Percentiles rank a stretch among this genome's conserved stretches.
These are phyloP conservation scores for Coniferiporia sulphurascens DNA, from an alignment of 1,284 basidiomycete genomes.

Conservation along the genomic window DNA sequence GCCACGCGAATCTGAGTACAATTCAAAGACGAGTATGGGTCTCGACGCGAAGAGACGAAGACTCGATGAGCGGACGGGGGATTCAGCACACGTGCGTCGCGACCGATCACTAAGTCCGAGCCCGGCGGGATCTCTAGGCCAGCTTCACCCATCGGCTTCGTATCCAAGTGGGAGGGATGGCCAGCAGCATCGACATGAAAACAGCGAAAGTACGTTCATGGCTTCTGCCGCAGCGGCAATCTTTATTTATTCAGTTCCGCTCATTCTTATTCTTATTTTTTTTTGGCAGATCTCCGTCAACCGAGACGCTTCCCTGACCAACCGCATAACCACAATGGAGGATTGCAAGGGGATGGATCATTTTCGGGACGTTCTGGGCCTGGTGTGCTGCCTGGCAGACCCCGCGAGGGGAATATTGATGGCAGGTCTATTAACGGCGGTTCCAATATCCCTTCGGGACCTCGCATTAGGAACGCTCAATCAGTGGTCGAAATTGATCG, in stretches of 20 bases:
- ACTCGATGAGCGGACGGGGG: slow-evolving; percentile 1
- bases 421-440: background rate
- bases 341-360: background rate
- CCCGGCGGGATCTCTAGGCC: background rate
- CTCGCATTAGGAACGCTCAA: background rate
- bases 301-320: background rate
- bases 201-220: slow-evolving; percentile 5
- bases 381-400: background rate
- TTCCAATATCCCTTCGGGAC: background rate
- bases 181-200: background rate
- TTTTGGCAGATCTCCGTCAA: slow-evolving; percentile 4
- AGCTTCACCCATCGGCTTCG: background rate
- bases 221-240: background rate
- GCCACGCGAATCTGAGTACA: slow-evolving; percentile 7
- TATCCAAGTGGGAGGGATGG: background rate
- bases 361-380: background rate
- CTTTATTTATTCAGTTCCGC: background rate
- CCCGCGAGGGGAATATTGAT: background rate
- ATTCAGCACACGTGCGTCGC: slow-evolving; percentile 3
- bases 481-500: background rate
- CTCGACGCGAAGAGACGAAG: slow-evolving; percentile 13
- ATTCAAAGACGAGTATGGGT: background rate
- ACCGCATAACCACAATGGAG: background rate
- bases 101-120: slow-evolving; percentile 12
- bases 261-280: background rate